Conservation (phyloP, 331 rosid species). For the Quercus lobata region DNA sequence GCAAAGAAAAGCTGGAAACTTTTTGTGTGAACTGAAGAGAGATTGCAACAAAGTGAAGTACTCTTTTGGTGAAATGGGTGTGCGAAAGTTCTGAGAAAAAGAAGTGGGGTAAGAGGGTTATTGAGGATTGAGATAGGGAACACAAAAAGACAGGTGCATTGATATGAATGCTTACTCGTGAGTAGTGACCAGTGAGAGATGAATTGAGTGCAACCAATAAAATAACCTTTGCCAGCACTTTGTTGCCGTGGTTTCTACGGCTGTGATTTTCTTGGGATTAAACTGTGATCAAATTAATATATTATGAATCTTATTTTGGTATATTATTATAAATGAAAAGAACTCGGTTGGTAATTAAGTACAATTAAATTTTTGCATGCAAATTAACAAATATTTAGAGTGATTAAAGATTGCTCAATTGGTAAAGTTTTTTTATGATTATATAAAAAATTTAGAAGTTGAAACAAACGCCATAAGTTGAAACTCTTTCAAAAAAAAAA, state of each 20-base stretch:
- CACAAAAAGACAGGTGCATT: background rate
- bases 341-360: no score
- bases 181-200: background rate
- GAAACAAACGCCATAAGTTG: accelerated
- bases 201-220: background rate
- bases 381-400: no score
- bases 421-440: no score
- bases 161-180: background rate
- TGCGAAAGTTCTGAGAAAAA: background rate
- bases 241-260: conserved; percentile 23
- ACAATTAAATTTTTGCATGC: no score
- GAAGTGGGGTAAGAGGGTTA: background rate
- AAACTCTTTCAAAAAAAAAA: no score
- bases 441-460: no score
- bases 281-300: background rate
- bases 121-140: background rate
- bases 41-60: background rate
- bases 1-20: background rate
- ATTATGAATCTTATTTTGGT: no score
- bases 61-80: background rate
- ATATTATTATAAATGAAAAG: no score
- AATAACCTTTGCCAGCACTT: conserved; percentile 1
- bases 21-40: background rate
- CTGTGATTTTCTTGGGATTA: conserved; percentile 3
- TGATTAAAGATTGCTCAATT: no score